These are phyloP conservation scores for Paramecium primaurelia DNA, from an alignment of 73 alveolate species.

Conservation along the genomic window DNA sequence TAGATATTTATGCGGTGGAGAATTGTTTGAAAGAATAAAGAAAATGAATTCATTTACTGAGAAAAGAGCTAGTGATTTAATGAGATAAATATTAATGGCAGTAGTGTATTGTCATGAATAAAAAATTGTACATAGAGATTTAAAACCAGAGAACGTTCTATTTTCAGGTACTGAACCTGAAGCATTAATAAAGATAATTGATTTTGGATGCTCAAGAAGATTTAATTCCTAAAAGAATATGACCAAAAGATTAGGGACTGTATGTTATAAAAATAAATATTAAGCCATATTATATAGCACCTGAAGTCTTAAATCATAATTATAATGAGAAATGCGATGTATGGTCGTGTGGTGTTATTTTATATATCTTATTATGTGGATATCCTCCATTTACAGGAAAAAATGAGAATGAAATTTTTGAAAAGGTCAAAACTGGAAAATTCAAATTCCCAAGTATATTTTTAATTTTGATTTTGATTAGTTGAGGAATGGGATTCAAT, in stretches of 20 bases:
- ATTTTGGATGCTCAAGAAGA: constrained; percentile 67
- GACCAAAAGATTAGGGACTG: constrained; percentile 60
- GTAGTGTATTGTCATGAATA: constrained; percentile 67
- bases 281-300: constrained; percentile 67
- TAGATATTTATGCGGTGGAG: constrained; percentile 63
- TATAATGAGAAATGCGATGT: constrained; percentile 70
- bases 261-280: neutral
- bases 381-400: constrained; percentile 75
- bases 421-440: constrained; percentile 60
- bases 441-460: constrained; percentile 23
- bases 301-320: constrained; percentile 66
- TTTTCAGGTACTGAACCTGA: constrained; percentile 59
- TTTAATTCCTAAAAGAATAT: constrained; percentile 57
- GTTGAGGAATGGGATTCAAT: constrained; percentile 67
- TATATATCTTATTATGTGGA: constrained; percentile 68
- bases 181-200: constrained; percentile 63
- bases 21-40: constrained; percentile 64
- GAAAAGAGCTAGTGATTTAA: constrained; percentile 61
- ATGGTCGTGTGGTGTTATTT: constrained; percentile 79
- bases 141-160: constrained; percentile 67
- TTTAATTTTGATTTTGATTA: neutral
- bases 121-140: constrained; percentile 70
- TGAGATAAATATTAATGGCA: constrained; percentile 71
- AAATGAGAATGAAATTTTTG: constrained; percentile 62
- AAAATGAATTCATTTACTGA: constrained; percentile 67